Evolutionary conservation across 805 yeast species (phyloP).

Genomic region (Saturnispora kantuleensis): DNA sequence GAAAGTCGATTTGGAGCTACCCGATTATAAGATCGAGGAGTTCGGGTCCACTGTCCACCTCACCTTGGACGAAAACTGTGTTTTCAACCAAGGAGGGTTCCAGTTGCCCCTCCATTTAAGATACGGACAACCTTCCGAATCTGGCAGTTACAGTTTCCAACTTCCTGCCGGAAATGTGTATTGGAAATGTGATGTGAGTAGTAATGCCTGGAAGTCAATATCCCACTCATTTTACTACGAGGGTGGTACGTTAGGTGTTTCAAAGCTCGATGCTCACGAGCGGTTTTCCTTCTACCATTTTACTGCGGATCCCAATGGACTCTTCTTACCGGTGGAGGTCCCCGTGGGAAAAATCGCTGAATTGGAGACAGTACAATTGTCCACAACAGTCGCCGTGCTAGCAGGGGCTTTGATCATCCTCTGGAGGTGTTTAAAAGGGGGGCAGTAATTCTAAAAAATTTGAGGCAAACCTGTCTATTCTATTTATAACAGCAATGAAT

Average conservation of each 20-base stretch:
- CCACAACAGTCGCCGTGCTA: too few relatives aligned
- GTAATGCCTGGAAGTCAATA: conserved; percentile 8
- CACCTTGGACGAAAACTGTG: conserved; percentile 13
- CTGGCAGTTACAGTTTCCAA: conserved; percentile 5
- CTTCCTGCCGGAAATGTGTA: conserved; percentile 19
- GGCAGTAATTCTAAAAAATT: too few relatives aligned
- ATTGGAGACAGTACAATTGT: too few relatives aligned
- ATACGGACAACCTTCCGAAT: conserved; percentile 19
- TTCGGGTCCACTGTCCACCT: conserved; percentile 20
- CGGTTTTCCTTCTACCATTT: too few relatives aligned
- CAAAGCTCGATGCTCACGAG: background rate
- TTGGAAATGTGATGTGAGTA: conserved; percentile 19
- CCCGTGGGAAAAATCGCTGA: conserved; percentile 13
- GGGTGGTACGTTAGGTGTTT: conserved; percentile 13
- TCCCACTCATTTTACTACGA: conserved; percentile 18
- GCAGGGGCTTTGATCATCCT: too few relatives aligned
- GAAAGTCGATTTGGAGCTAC: conserved; percentile 24
- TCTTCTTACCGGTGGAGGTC: background rate
- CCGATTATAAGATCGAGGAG: conserved; percentile 19
- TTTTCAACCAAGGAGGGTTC: conserved; percentile 12
- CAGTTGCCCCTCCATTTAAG: conserved; percentile 26
- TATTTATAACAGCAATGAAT: too few relatives aligned
- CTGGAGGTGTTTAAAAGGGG: too few relatives aligned
- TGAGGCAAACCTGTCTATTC: too few relatives aligned
- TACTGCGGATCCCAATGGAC: too few relatives aligned